These are phyloP conservation scores for Cryphonectria radicalis DNA, from an alignment of 2,329 filamentous ascomycete genomes.

Conservation along the genomic window DNA sequence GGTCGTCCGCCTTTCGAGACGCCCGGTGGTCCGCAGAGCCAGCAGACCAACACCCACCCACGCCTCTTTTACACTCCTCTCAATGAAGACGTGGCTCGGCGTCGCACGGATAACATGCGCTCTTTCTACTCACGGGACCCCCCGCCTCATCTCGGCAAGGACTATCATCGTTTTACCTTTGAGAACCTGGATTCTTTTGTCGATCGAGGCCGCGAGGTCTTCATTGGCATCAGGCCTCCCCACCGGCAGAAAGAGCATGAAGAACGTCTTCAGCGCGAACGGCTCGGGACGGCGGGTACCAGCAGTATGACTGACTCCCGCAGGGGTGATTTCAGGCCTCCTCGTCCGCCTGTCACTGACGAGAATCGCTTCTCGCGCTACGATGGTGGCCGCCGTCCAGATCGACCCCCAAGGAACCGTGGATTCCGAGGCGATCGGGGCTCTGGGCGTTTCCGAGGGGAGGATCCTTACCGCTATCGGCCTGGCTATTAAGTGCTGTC, in stretches of 20 bases:
- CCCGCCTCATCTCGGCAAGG: slow-evolving; percentile 49
- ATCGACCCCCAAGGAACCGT: slow-evolving; percentile 26
- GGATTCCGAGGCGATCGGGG: slow-evolving; percentile 27
- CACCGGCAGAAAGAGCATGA: slow-evolving; percentile 52
- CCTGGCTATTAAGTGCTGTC: slow-evolving; percentile 20
- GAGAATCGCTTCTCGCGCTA: slow-evolving; percentile 25
- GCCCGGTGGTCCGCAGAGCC: slow-evolving; percentile 26
- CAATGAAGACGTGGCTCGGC: slow-evolving; percentile 63
- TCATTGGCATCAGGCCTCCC: slow-evolving; percentile 65
- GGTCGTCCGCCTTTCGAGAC: slow-evolving; percentile 30
- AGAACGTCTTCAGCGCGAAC: slow-evolving; percentile 28
- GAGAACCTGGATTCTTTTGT: slow-evolving; percentile 69
- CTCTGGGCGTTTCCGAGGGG: slow-evolving; percentile 25
- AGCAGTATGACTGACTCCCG: slow-evolving; percentile 20
- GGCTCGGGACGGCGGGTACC: slow-evolving; percentile 20
- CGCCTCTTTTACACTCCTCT: slow-evolving; percentile 60
- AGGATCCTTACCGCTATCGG: slow-evolving; percentile 29
- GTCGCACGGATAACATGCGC: slow-evolving; percentile 64
- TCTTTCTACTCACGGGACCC: slow-evolving; percentile 43
- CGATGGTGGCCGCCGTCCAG: slow-evolving; percentile 20
- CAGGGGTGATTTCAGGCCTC: slow-evolving; percentile 19
- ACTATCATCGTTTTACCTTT: slow-evolving; percentile 74
- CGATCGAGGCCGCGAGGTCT: slow-evolving; percentile 73
- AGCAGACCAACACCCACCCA: slow-evolving; percentile 42
- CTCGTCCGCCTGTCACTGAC: slow-evolving; percentile 23